These are phyloP conservation scores for Stereocaulon alpinum DNA, from an alignment of 495 filamentous ascomycete genomes.

Conservation along the genomic window DNA sequence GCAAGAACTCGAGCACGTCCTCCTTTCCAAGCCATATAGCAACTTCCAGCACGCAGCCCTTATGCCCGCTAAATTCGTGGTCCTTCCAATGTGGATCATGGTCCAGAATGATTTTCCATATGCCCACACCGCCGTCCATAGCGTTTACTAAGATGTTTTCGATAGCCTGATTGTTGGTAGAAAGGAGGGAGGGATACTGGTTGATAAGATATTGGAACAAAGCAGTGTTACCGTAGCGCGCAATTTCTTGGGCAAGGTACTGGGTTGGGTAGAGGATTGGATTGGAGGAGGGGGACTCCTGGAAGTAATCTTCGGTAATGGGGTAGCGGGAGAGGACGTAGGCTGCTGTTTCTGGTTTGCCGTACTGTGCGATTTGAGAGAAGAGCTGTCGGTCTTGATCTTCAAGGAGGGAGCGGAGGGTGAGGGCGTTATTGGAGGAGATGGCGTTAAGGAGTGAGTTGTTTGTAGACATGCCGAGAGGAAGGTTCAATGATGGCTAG, in stretches of 20 bases:
- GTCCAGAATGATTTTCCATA: neutral
- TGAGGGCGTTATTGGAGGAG: neutral
- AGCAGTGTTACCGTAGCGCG: neutral
- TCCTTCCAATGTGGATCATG: neutral
- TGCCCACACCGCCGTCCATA: neutral
- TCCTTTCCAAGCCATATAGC: neutral
- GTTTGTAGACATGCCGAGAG: neutral
- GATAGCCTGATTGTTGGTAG: neutral
- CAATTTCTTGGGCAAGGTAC: neutral
- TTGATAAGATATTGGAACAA: neutral
- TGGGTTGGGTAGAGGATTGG: neutral
- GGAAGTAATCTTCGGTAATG: neutral
- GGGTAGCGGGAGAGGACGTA: neutral
- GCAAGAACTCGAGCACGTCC: neutral
- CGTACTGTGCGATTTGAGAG: neutral
- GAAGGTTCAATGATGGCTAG: too few relatives aligned
- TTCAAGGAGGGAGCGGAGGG: neutral
- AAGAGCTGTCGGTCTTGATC: neutral
- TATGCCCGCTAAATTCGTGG: neutral
- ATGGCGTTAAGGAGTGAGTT: neutral
- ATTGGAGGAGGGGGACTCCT: neutral
- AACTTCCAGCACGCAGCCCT: neutral
- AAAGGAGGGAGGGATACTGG: neutral
- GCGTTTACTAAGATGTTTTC: neutral
- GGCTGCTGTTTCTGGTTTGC: neutral